Conservation (phyloP, 2,329 filamentous ascomycete species). For the Helicocarpus griseus region DNA sequence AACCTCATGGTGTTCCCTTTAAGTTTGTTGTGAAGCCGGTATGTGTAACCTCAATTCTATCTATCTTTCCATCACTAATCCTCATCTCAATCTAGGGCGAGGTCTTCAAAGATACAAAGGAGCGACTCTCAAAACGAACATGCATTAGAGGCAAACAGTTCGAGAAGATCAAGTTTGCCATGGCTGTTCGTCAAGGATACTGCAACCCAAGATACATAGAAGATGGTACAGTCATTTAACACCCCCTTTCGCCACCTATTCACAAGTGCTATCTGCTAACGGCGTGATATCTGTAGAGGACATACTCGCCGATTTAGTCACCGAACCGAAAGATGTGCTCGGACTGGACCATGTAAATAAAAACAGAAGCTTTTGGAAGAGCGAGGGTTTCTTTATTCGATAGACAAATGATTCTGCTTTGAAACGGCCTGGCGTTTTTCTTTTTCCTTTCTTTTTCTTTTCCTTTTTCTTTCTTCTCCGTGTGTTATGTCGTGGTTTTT, state of each 20-base stretch:
- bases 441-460: background rate
- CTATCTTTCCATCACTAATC: constrained; percentile 3
- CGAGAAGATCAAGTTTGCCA: constrained; percentile 94
- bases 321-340: constrained; percentile 70
- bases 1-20: constrained; percentile 83
- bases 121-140: constrained; percentile 83
- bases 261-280: constrained; percentile 3
- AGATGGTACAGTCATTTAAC: constrained; percentile 60
- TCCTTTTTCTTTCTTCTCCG: background rate
- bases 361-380: constrained; percentile 47
- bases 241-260: background rate
- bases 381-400: constrained; percentile 56
- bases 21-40: constrained; percentile 77
- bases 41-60: constrained; percentile 22
- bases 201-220: constrained; percentile 72
- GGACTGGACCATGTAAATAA: constrained; percentile 56
- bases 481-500: background rate
- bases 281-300: constrained; percentile 32
- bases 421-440: background rate
- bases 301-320: constrained; percentile 48
- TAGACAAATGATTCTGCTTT: constrained; percentile 26
- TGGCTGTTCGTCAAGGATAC: constrained; percentile 62
- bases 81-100: constrained; percentile 51
- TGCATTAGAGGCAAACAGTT: constrained; percentile 97
- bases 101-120: constrained; percentile 81